Percentiles rank a stretch among this genome's conserved stretches.
phyloP scores from a whole-genome alignment of 495 filamentous ascomycete genomes.

The Annulohypoxylon nitens region DNA sequence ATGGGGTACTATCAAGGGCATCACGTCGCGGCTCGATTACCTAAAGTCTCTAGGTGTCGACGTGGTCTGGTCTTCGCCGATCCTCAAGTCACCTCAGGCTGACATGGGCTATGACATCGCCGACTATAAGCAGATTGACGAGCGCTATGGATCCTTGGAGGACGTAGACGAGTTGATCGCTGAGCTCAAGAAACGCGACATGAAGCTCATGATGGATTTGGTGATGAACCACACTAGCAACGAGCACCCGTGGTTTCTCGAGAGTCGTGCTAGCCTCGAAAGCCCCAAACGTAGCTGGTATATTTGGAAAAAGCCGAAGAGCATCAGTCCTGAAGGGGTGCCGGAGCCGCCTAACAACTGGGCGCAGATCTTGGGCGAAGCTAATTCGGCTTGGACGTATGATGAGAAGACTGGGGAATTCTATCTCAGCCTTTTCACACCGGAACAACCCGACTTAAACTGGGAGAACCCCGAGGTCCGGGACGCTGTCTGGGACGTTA shows the following conservation, averaged over 20 bases:
- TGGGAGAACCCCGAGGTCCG: conserved; percentile 72
- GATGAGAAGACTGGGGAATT: conserved; percentile 69
- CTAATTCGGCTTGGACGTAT: conserved; percentile 70
- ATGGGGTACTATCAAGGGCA: conserved; percentile 70
- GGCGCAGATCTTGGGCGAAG: conserved; percentile 67
- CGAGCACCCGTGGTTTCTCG: conserved; percentile 73
- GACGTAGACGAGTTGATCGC: conserved; percentile 69
- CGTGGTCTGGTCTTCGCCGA: conserved; percentile 44
- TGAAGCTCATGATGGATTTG: conserved; percentile 75
- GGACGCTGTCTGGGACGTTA: conserved; percentile 68
- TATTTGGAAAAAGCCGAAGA: conserved; percentile 69
- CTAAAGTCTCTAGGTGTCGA: conserved; percentile 64
- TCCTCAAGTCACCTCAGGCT: conserved; percentile 70
- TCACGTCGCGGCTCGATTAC: conserved; percentile 67
- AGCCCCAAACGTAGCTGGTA: conserved; percentile 72
- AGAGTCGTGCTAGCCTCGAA: conserved; percentile 65
- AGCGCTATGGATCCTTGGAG: conserved; percentile 69
- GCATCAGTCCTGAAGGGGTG: conserved; percentile 61
- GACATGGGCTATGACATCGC: conserved; percentile 71
- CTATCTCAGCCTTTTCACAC: conserved; percentile 71
- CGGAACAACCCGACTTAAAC: conserved; percentile 73
- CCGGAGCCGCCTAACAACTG: conserved; percentile 73
- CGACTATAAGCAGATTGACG: conserved; percentile 71
- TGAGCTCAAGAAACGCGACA: conserved; percentile 67
- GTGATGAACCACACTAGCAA: conserved; percentile 76